Evolutionary conservation across 2,329 filamentous ascomycete species (phyloP), one percentile per base, ranked within the genome.

Genomic region (Mycosphaerelloides madeirae): DNA sequence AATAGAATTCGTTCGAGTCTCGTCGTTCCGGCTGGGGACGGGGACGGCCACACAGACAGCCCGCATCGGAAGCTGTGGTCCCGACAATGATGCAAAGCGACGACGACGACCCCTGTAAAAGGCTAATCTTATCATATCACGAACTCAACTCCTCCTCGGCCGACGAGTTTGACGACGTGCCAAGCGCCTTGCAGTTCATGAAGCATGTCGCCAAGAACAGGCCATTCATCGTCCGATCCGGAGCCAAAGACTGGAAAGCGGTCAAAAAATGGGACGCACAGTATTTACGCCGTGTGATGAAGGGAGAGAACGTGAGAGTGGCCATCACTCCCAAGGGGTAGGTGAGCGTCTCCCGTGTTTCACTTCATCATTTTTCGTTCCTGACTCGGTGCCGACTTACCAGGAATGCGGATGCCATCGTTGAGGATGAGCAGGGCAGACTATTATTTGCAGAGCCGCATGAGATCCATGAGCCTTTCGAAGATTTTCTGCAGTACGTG

Each of bases 101-200:
- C 22, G 22, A 25, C 22, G 22, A 25, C 22, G 22, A 25, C 9
- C 22, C 22, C 22, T 25, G 22, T 5, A 6, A 9, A 12, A 37
- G 9, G 7, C 74, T 89, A 16, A 77, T 91, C 51, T 74, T 70
- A 9, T 79, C 74, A n/a, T 90, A 86, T 65, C 79, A 84, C 58
- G 85, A 88, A 54, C 76, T 90, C 43, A 91, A 91, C 60, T 65
- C 73, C 44, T 62, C 69, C 16, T 56, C 59, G 13, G 71, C 89
- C 44, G 77, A 84, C 35, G 79, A 81, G 54, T 72, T 89, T 2
- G 22, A 29, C 20, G 71, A 77, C 32, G 78, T 83, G 38, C 87
- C 87, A 3, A 85, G 81, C 20, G 78, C 87, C 0, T 75, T 93
- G 5, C 83, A 90, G 59, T 91, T 91, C 62, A 84, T 89, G 80